A percentile compares a stretch with the other conserved stretches of the same genome.
Evolutionary conservation across 2,329 filamentous ascomycete genomes (phyloP).

Genomic region (Aspergillus sp.): DNA sequence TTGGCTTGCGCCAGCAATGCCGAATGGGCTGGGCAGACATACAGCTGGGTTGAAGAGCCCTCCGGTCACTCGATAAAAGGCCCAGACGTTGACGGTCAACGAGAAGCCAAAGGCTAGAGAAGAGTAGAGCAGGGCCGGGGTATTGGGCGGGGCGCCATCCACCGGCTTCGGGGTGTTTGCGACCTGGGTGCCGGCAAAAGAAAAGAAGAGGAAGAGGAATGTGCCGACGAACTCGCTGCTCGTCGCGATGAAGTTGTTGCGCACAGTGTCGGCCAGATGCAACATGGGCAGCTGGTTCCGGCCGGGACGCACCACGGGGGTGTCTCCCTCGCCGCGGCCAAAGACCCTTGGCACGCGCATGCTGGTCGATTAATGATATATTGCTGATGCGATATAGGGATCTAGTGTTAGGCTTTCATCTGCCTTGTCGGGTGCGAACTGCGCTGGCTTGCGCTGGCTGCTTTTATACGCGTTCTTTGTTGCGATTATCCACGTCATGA

Average conservation of each 20-base stretch:
- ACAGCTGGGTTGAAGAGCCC: conserved; percentile 54
- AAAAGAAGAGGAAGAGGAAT: conserved; percentile 51
- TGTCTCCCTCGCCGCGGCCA: neutral
- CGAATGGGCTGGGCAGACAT: neutral
- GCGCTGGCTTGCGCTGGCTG: too few relatives aligned
- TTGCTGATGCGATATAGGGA: neutral
- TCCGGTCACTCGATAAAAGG: conserved; percentile 54
- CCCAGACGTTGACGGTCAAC: conserved; percentile 55
- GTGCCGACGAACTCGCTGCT: conserved; percentile 55
- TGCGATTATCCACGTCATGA: too few relatives aligned
- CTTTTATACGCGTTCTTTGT: too few relatives aligned
- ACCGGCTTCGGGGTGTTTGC: conserved; percentile 39
- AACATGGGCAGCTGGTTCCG: conserved; percentile 34
- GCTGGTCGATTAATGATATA: neutral
- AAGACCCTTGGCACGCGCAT: neutral
- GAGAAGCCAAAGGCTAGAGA: conserved; percentile 47
- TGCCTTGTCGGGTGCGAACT: too few relatives aligned
- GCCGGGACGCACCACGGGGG: neutral
- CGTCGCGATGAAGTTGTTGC: conserved; percentile 49
- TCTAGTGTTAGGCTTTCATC: too few relatives aligned
- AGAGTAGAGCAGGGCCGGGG: conserved; percentile 43
- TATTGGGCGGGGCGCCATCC: conserved; percentile 35
- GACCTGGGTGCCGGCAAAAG: conserved; percentile 49
- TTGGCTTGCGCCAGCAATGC: neutral
- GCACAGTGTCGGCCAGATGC: conserved; percentile 31